These are phyloP conservation scores for Choiromyces venosus DNA, from an alignment of 495 filamentous ascomycete genomes.

Conservation along the genomic window DNA sequence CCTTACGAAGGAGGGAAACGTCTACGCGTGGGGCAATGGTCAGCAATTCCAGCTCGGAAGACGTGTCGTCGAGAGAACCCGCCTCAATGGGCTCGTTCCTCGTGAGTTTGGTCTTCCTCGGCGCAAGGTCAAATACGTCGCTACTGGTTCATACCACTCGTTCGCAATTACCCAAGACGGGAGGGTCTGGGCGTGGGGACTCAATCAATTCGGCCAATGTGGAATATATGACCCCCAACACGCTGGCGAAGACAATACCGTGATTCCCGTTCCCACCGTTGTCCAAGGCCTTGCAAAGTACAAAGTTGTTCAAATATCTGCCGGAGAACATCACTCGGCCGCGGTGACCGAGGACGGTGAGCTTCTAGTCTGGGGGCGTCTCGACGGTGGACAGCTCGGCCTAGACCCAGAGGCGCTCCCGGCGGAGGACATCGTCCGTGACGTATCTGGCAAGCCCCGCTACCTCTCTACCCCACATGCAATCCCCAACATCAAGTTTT, in stretches of 20 bases:
- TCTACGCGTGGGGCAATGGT: slow-evolving; percentile 67
- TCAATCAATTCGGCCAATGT: slow-evolving; percentile 80
- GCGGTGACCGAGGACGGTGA: slow-evolving; percentile 58
- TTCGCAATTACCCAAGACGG: slow-evolving; percentile 70
- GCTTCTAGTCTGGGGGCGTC: slow-evolving; percentile 63
- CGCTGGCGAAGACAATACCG: slow-evolving; percentile 59
- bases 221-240: slow-evolving; percentile 56
- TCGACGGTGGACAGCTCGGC: slow-evolving; percentile 60
- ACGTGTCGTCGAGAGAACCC: slow-evolving; percentile 58
- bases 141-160: slow-evolving; percentile 62
- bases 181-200: slow-evolving; percentile 74
- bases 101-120: slow-evolving; percentile 62
- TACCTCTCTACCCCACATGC: slow-evolving; percentile 32
- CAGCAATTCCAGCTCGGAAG: slow-evolving; percentile 73
- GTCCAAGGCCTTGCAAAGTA: slow-evolving; percentile 56
- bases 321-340: slow-evolving; percentile 64
- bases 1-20: slow-evolving; percentile 58
- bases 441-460: slow-evolving; percentile 44
- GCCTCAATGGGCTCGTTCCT: slow-evolving; percentile 58
- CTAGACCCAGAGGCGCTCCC: slow-evolving; percentile 49
- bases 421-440: slow-evolving; percentile 55
- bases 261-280: slow-evolving; percentile 54
- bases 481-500: slow-evolving; percentile 42
- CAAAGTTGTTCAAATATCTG: slow-evolving; percentile 54
- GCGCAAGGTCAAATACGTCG: slow-evolving; percentile 54